Conservation (phyloP, 2,329 filamentous ascomycete species). For the Albifimbria verrucaria region DNA sequence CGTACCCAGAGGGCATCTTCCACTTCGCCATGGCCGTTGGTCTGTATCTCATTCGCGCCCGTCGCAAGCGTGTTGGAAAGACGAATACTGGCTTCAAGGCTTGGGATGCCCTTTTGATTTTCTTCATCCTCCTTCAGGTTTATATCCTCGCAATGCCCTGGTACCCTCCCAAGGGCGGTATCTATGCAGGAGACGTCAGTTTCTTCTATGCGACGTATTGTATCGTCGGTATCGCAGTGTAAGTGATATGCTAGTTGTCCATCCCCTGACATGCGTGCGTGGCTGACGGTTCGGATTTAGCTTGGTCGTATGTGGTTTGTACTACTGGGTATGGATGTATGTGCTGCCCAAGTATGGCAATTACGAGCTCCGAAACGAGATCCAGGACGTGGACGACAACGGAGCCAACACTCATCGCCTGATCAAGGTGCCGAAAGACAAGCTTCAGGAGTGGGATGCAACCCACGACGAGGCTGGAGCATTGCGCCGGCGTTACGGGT, state of each 20-base stretch:
- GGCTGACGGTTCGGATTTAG: conserved; percentile 25
- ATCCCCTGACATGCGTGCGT: too few species aligned
- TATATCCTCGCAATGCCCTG: conserved; percentile 68
- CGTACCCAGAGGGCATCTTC: conserved; percentile 59
- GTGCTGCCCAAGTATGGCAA: conserved; percentile 48
- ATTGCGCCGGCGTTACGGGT: background rate
- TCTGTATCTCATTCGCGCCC: conserved; percentile 53
- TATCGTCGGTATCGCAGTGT: conserved; percentile 62
- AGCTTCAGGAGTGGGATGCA: conserved; percentile 55
- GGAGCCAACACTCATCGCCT: conserved; percentile 43
- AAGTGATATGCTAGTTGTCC: too few species aligned
- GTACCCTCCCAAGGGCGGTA: conserved; percentile 62
- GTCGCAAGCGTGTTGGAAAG: conserved; percentile 48
- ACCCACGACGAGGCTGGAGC: conserved; percentile 49
- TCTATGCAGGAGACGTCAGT: conserved; percentile 60
- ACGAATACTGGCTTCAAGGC: conserved; percentile 50
- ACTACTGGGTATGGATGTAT: conserved; percentile 59
- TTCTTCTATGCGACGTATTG: conserved; percentile 74
- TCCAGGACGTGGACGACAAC: conserved; percentile 46
- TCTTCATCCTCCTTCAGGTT: conserved; percentile 56
- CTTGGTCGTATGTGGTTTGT: conserved; percentile 49
- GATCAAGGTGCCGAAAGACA: conserved; percentile 48
- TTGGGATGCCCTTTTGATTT: conserved; percentile 56
- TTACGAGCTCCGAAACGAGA: conserved; percentile 54
- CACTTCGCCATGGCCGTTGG: conserved; percentile 53